phyloP scores from a whole-genome alignment of 2,329 filamentous ascomycete genomes.

The Aspergillus caelatus region DNA sequence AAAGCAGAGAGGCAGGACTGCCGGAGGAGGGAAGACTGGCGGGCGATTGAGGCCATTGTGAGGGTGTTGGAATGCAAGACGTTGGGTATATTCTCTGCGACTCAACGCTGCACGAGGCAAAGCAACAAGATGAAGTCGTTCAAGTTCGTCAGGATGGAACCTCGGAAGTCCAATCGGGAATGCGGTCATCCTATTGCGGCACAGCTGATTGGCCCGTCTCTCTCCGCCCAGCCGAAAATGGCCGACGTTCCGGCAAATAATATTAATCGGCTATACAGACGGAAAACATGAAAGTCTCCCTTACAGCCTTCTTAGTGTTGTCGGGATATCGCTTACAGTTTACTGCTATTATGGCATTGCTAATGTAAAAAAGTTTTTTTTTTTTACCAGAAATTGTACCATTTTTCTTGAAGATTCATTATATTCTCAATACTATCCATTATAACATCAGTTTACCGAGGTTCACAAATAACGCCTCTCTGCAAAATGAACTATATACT shows the following conservation, averaged over 20 bases:
- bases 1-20: slow-evolving; percentile 39
- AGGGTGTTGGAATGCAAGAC: slow-evolving; percentile 22
- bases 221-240: slow-evolving; percentile 43
- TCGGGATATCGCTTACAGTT: neutral
- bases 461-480: neutral
- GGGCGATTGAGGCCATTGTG: slow-evolving; percentile 47
- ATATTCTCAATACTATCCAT: neutral
- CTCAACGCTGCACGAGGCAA: slow-evolving; percentile 16
- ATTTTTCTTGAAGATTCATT: neutral
- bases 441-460: slow-evolving; percentile 8
- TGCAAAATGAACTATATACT: slow-evolving; percentile 15
- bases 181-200: slow-evolving; percentile 42
- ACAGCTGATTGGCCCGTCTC: slow-evolving; percentile 38
- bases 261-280: neutral
- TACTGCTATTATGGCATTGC: neutral
- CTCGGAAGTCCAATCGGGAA: slow-evolving; percentile 44
- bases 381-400: neutral
- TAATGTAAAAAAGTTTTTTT: too few relatives aligned
- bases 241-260: slow-evolving; percentile 32
- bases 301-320: neutral
- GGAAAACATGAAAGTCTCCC: neutral
- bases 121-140: slow-evolving; percentile 31
- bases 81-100: slow-evolving; percentile 14
- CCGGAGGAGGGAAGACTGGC: slow-evolving; percentile 41
- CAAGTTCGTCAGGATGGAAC: slow-evolving; percentile 27